Conservation (phyloP, 441 rosid species). For the Erysimum cheiri region DNA sequence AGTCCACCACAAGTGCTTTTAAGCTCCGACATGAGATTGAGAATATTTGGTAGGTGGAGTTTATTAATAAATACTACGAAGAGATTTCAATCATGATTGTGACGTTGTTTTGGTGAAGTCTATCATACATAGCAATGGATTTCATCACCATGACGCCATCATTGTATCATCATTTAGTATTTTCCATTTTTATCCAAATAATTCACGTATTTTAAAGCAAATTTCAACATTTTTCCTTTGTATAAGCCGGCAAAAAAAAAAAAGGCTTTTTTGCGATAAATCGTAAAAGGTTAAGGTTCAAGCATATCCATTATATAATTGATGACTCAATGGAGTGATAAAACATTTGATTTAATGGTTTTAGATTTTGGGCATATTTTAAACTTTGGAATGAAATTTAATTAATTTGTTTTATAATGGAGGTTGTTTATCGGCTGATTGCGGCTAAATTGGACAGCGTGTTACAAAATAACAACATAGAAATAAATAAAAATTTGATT, state of each 20-base stretch:
- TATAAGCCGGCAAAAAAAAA: not conserved
- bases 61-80: conserved; percentile 13
- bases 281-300: conserved; percentile 1
- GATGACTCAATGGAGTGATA: not conserved
- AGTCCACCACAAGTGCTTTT: conserved; percentile 34
- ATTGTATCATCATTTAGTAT: conserved; percentile 35
- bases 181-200: conserved; percentile 18
- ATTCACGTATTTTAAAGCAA: not conserved
- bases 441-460: no score
- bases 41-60: conserved; percentile 35
- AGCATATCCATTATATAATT: not conserved
- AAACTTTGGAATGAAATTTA: conserved; percentile 11
- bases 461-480: no score
- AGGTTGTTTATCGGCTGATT: not conserved
- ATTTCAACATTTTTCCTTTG: conserved; percentile 3
- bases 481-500: no score
- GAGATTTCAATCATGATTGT: conserved; percentile 33
- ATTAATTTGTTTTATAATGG: not conserved
- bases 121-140: conserved; percentile 11
- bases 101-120: conserved; percentile 27
- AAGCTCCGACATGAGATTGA: conserved; percentile 29
- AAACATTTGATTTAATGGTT: not conserved
- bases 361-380: not conserved
- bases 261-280: no score
- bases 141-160: conserved; percentile 43